These are phyloP conservation scores for Rutidosis leptorrhynchoides DNA, from an alignment of 129 eudicot species.

Conservation along the genomic window DNA sequence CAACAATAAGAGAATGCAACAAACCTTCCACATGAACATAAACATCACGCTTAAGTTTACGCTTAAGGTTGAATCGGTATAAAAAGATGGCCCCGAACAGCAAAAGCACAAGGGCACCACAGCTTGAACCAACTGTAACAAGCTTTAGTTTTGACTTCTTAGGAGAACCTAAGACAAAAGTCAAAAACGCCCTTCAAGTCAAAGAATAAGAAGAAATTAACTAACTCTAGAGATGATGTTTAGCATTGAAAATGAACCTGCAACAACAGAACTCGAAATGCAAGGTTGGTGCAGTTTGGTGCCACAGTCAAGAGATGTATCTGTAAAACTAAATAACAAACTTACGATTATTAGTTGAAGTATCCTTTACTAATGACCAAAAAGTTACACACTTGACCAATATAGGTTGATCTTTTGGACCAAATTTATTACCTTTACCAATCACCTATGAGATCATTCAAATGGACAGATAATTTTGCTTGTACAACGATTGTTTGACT, in stretches of 20 bases:
- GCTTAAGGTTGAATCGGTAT: constrained; percentile 41
- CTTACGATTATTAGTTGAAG: not conserved
- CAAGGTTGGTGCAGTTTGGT: constrained; percentile 64
- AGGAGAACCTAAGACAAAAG: constrained; percentile 37
- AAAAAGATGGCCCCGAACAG: constrained; percentile 53
- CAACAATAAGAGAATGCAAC: not conserved
- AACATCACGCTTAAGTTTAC: constrained; percentile 43
- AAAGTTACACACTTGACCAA: not conserved
- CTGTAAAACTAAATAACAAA: constrained; percentile 62
- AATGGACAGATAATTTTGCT: not conserved
- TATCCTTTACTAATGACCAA: not conserved
- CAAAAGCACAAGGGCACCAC: constrained; percentile 67
- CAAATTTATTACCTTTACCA: not conserved
- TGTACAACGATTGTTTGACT: not conserved
- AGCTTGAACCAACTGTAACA: constrained; percentile 48
- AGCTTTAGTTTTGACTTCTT: constrained; percentile 57
- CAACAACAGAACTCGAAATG: constrained; percentile 52
- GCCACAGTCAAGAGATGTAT: constrained; percentile 74
- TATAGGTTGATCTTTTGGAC: not conserved
- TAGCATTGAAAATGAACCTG: constrained; percentile 43
- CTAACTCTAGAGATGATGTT: not conserved
- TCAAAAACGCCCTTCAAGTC: not conserved
- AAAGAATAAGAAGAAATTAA: not conserved
- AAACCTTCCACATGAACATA: constrained; percentile 82
- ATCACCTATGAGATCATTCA: not conserved